Evolutionary conservation across 78 protist species (phyloP), one percentile per base, ranked within the genome.

Genomic region (Dictyostelium brefeldianum): DNA sequence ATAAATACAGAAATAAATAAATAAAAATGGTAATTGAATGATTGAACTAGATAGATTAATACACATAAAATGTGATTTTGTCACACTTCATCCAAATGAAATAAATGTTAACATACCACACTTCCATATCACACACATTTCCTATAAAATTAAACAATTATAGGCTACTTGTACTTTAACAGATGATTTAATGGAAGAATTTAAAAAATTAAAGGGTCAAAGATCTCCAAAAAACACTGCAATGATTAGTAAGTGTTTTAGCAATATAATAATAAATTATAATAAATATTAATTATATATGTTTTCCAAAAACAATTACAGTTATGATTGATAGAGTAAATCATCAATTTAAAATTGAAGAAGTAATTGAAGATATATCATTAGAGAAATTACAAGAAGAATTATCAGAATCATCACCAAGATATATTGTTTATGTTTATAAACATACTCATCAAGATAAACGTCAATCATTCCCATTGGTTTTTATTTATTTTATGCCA

Each of bases 371-470:
- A n/a, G 85, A 90, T 22, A 31, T 36, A 41, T 80, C 95, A 36
- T 70, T 95, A 57, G 97, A 82, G 20, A 78, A 95, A 20, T 71
- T 95, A 20, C 85, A 67, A 18, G 94, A 83, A n/a, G 95, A 90
- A 65, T 84, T 95, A 20, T 93, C 97, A 59, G 74, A 81, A 4
- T 18, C 80, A n/a, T 36, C 83, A 48, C 97, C 97, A 36, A 74
- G 97, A 50, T 94, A 94, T 41, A 92, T 92, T 78, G 89, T 79
- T 11, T 84, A 85, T 48, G 70, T 93, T 56, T 81, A 71, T 75
- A 87, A 81, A 75, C 89, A 90, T 90, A 65, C 75, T 46, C 97
- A 96, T 41, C 89, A 48, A 69, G 97, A 96, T 62, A 96, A 95
- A 25, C 89, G 97, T 59, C 9, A 79, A 27, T 91, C 96, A 54